A percentile compares a stretch with the other conserved stretches of the same genome.
phyloP scores from a whole-genome alignment of 257 asterid species.

The Solanum stenotomum region DNA sequence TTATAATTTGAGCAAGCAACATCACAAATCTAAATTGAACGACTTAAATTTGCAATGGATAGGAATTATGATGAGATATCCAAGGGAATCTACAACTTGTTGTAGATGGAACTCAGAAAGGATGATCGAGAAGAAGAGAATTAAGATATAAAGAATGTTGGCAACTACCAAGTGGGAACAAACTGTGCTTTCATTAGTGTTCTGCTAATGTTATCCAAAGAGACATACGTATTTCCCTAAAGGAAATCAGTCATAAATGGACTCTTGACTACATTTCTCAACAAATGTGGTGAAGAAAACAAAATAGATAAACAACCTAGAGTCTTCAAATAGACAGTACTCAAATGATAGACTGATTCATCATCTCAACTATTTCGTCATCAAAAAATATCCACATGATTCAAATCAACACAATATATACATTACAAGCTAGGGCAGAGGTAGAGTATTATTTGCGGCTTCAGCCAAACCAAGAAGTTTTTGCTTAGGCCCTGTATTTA shows the following conservation, averaged over 20 bases:
- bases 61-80: not conserved
- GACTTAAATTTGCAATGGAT: not conserved
- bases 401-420: not conserved
- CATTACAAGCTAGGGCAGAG: not conserved
- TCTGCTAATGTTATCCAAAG: not conserved
- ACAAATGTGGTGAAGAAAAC: not conserved
- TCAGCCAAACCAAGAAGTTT: not conserved
- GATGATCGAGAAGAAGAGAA: not conserved
- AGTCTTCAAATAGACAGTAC: not conserved
- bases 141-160: not conserved
- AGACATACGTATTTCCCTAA: not conserved
- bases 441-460: not conserved
- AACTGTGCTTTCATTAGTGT: not conserved
- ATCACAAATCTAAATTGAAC: not conserved
- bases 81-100: not conserved
- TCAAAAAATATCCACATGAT: not conserved
- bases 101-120: not conserved
- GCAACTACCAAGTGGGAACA: not conserved
- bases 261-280: not conserved
- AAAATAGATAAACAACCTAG: not conserved
- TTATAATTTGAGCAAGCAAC: not conserved
- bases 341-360: not conserved
- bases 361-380: not conserved
- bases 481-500: not conserved
- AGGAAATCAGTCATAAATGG: not conserved